phyloP scores from a whole-genome alignment of 2,329 filamentous ascomycete species.

The Onygenales sp. region DNA sequence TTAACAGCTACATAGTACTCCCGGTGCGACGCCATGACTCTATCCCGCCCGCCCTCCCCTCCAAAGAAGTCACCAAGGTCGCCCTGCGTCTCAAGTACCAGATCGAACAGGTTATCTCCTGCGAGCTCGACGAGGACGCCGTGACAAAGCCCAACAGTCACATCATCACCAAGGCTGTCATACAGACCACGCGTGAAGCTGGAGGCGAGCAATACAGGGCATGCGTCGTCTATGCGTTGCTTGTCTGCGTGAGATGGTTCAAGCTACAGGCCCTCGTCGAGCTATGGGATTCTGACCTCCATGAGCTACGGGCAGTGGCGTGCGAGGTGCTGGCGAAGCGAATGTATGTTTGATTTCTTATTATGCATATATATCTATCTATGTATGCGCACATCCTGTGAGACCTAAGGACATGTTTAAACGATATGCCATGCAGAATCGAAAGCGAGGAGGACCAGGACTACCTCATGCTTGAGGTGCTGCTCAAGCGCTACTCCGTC shows the following conservation, averaged over 20 bases:
- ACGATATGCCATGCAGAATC: slow-evolving; percentile 46
- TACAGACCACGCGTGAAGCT: slow-evolving; percentile 71
- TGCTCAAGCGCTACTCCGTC: slow-evolving; percentile 84
- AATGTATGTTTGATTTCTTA: slow-evolving; percentile 29
- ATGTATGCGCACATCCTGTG: neutral
- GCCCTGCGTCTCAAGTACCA: slow-evolving; percentile 85
- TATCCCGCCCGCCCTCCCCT: slow-evolving; percentile 55
- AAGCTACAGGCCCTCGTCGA: slow-evolving; percentile 67
- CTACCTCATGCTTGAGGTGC: slow-evolving; percentile 69
- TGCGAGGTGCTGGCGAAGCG: slow-evolving; percentile 89
- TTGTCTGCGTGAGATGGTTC: slow-evolving; percentile 70
- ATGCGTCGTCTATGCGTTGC: slow-evolving; percentile 75
- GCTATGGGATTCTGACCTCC: slow-evolving; percentile 85
- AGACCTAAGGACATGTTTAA: neutral
- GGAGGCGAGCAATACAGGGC: slow-evolving; percentile 63
- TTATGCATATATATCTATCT: neutral
- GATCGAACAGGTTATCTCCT: slow-evolving; percentile 80
- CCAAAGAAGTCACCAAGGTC: slow-evolving; percentile 76
- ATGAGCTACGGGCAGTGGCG: slow-evolving; percentile 66
- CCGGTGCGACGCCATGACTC: slow-evolving; percentile 31
- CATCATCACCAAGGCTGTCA: slow-evolving; percentile 70
- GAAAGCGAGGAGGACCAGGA: slow-evolving; percentile 70
- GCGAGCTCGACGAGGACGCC: slow-evolving; percentile 68
- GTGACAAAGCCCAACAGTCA: slow-evolving; percentile 75
- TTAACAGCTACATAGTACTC: slow-evolving; percentile 26